phyloP scores from a whole-genome alignment of 371 early-diverging fungal species.

The Paramicrosporidium saccamoebae region DNA sequence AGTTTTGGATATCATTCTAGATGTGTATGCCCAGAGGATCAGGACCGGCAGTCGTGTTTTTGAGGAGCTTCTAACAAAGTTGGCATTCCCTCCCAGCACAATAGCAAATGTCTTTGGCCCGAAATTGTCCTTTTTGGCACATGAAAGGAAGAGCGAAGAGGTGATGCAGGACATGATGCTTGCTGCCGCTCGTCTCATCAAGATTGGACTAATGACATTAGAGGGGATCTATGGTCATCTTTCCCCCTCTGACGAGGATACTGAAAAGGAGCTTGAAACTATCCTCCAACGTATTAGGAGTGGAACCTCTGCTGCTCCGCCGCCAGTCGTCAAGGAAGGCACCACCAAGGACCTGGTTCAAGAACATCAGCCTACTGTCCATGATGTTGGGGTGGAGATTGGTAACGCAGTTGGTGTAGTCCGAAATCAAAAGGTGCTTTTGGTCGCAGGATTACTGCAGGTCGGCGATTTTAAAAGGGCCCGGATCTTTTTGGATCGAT shows the following conservation, averaged over 20 bases:
- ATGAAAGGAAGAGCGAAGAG: constrained; percentile 4
- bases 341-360: too few relatives aligned
- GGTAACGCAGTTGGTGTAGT: constrained; percentile 1
- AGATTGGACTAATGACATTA: constrained; percentile 19
- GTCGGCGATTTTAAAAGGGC: constrained; percentile 5
- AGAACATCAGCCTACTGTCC: too few relatives aligned
- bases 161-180: constrained; percentile 7
- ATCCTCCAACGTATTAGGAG: too few relatives aligned
- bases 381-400: not conserved
- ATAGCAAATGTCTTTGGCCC: too few relatives aligned
- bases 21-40: constrained; percentile 34
- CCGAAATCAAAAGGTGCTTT: constrained; percentile 5
- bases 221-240: constrained; percentile 38
- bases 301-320: too few relatives aligned
- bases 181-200: constrained; percentile 25
- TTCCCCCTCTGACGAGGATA: constrained; percentile 14
- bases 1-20: constrained; percentile 43
- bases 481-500: constrained; percentile 4
- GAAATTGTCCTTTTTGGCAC: too few relatives aligned
- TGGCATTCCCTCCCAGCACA: too few relatives aligned
- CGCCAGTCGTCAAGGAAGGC: too few relatives aligned
- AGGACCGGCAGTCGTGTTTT: too few relatives aligned
- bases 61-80: too few relatives aligned
- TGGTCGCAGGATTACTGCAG: constrained; percentile 5
- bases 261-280: constrained; percentile 11